Evolutionary conservation across 352 stramenopile species (phyloP), one percentile per base, ranked within the genome.

Genomic region (Phytophthora pistaciae): DNA sequence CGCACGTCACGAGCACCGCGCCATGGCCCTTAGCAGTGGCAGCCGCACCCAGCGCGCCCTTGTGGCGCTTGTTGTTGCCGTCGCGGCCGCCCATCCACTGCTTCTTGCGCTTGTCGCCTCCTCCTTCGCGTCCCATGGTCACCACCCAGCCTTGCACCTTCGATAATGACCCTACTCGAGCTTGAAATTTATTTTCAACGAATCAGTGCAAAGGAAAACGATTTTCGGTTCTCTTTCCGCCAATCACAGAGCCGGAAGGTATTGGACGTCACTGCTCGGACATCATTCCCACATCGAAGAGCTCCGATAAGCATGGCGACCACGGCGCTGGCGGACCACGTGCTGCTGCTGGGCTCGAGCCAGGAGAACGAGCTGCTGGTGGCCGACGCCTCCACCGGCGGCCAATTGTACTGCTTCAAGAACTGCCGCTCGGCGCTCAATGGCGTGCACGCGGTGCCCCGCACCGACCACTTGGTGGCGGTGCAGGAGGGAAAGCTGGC

Each of bases 391-490:
- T 74, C 77, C 8, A 91, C 79, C 13, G 85, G 84, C 16, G 80
- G 80, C 1, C 83, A 91, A 77, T 79, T 93, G 38, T 92, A 84
- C 59, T 83, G 80, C 75, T 94, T 94, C 56, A 94, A 94, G 72
- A 87, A 91, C 60, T 87, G 82, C 55, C 77, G 82, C 27, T 63
- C 78, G 29, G 69, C 85, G 48, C 76, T 80, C 60, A 70, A 77
- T 25, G 87, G 87, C 40, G 82, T 92, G 25, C 72, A 82, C 44
- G 64, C 77, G 29, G 61, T 94, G 60, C 83, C 87, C 14, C 83
- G 87, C 31, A 93, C 87, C 11, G 80, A 91, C 63, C 85, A 92
- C 58, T 68, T 94, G 40, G 77, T 91, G 14, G 82, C 75, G 14
- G 65, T 90, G n/a, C 87, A 94, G 59, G 82, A 88, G 33, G 80